Evolutionary conservation across 164 flowering plant species (phyloP).

Genomic region (Umbellularia californica): DNA sequence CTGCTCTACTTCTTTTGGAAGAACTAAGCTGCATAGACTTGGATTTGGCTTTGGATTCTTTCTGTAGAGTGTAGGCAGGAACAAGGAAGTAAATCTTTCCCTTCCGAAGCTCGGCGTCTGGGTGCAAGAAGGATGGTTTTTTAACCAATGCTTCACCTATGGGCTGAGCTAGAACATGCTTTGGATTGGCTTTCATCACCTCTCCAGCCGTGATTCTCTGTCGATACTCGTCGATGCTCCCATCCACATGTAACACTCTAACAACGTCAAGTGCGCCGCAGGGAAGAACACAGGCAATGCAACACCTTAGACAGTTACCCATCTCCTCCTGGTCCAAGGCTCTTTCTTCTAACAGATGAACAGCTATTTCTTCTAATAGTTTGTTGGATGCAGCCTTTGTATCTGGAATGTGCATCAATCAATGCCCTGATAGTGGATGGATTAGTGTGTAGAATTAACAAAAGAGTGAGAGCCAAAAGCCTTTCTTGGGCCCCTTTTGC

Average conservation of each 20-base stretch:
- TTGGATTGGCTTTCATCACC: slow-evolving; percentile 14
- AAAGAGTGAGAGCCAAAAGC: not conserved
- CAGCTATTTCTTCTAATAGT: not conserved
- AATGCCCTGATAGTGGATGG: not conserved
- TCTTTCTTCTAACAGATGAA: not conserved
- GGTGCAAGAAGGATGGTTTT: slow-evolving; percentile 13
- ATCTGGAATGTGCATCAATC: not conserved
- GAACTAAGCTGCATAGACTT: not conserved
- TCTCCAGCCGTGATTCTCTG: slow-evolving; percentile 11
- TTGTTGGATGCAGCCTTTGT: not conserved
- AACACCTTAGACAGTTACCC: slow-evolving; percentile 14
- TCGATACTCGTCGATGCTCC: slow-evolving; percentile 10
- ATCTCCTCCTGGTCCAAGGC: not conserved
- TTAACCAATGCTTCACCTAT: slow-evolving; percentile 7
- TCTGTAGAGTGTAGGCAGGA: slow-evolving; percentile 9
- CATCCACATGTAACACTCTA: slow-evolving; percentile 15
- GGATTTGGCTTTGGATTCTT: not conserved
- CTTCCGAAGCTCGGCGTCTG: slow-evolving; percentile 12
- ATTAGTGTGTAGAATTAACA: not conserved
- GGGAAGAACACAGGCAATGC: slow-evolving; percentile 12
- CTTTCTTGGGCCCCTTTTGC: not conserved
- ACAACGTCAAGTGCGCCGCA: slow-evolving; percentile 15
- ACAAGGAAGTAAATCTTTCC: slow-evolving; percentile 14
- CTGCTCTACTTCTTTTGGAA: not conserved
- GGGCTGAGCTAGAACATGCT: slow-evolving; percentile 10